Evolutionary conservation across 768 basidiomycete species (phyloP), one percentile per base, ranked within the genome.

Genomic region (Lactarius deliciosus): DNA sequence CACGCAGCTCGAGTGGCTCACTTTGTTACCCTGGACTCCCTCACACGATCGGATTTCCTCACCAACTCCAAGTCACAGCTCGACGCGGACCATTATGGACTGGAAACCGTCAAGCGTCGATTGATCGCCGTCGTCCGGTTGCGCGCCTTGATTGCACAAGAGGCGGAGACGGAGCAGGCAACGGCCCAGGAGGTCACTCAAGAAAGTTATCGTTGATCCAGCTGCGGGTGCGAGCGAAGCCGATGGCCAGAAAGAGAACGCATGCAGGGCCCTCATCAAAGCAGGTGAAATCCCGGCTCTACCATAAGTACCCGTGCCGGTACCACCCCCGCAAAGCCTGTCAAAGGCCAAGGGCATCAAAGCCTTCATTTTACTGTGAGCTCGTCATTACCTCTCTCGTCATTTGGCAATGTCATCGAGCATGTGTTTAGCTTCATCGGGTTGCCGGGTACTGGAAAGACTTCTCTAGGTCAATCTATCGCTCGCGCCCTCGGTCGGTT

Each of bases 361-460:
- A 74, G 88, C 90, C 3, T 87, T 90, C 8, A 88, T 91, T 71
- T 76, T 93, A n/a, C 69, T 89, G 86, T 86, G 74, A 66, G 81
- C 72, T 15, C 20, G 25, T 15, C 16, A 9, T 43, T 7, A 43
- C 11, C 5, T 11, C 22, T 16, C 25, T 65, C 16, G 20, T 65
- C 11, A 43, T 68, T 34, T 20, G 13, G 53, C 64, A 18, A 30
- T 50, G 20, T 64, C 20, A 41, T 63, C 5, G 43, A 20, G 41
- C 60, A 61, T 34, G 34, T 60, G 22, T 65, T 9, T 72, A 88
- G 91, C 71, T 91, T 95, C 63, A 90, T 93, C 41, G 94, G 94
- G 10, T 94, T 95, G 11, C 94, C 94, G 0, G 94, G 94, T 3
- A 90, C 88, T 0, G 94, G 93, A 40, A 96, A 97, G 77, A 97